phyloP scores from a whole-genome alignment of 306 rosid species.

The Pyrus communis region DNA sequence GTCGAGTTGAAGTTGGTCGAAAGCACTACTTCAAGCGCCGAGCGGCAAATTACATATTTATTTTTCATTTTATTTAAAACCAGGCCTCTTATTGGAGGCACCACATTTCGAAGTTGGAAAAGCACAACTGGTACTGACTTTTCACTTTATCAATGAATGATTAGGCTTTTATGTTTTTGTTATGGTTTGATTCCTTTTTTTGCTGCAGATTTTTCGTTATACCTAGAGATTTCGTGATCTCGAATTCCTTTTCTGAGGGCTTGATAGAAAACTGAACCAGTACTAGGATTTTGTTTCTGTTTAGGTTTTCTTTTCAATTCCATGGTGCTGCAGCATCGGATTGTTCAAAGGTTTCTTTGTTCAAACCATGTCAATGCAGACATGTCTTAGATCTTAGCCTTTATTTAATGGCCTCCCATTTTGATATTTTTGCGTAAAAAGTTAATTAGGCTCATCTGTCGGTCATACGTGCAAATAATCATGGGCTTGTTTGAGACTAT shows the following conservation, averaged over 20 bases:
- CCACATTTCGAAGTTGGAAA: slow-evolving; percentile 31
- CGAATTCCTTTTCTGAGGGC: not conserved
- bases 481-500: not conserved
- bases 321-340: not conserved
- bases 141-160: slow-evolving; percentile 30
- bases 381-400: not conserved
- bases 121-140: slow-evolving; percentile 27
- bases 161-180: slow-evolving; percentile 30
- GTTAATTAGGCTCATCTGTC: not conserved
- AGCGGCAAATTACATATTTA: slow-evolving; percentile 6
- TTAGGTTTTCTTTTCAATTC: not conserved
- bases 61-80: slow-evolving; percentile 31
- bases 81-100: slow-evolving; percentile 34
- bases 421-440: not conserved
- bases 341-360: not conserved
- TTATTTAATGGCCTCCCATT: not conserved
- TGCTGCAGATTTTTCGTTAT: not conserved
- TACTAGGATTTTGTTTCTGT: not conserved
- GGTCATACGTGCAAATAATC: not conserved
- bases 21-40: slow-evolving; percentile 9
- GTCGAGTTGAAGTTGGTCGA: slow-evolving; percentile 11
- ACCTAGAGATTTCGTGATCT: not conserved
- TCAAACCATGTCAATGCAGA: not conserved
- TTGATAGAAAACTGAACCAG: not conserved
- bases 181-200: not conserved